A percentile compares a stretch with the other conserved stretches of the same genome.
These are phyloP conservation scores for Kingdonia uniflora DNA, from an alignment of 164 flowering plant species.

Conservation along the genomic window DNA sequence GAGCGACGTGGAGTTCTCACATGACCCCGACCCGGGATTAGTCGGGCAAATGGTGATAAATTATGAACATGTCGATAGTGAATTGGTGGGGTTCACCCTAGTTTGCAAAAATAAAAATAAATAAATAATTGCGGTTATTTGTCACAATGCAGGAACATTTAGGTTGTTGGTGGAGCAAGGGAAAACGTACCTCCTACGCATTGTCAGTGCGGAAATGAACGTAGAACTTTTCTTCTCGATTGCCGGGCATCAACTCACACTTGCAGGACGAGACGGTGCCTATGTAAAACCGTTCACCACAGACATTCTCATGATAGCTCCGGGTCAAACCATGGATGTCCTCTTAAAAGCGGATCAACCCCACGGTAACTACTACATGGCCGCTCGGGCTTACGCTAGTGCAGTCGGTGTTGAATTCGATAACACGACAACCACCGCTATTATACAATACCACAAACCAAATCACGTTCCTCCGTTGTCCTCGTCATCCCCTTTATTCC, in stretches of 20 bases:
- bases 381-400: slow-evolving; percentile 18
- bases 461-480: background rate
- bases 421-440: slow-evolving; percentile 22
- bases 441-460: background rate
- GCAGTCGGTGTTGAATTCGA: slow-evolving; percentile 3
- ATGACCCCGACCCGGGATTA: too few species aligned
- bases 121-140: too few species aligned
- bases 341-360: slow-evolving; percentile 17
- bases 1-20: too few species aligned
- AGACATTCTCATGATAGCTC: slow-evolving; percentile 1
- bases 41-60: too few species aligned
- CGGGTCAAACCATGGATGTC: slow-evolving; percentile 15
- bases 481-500: background rate
- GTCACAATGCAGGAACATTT: slow-evolving; percentile 26
- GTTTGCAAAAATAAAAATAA: too few species aligned
- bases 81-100: too few species aligned
- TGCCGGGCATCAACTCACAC: slow-evolving; percentile 9
- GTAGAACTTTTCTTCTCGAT: too few species aligned
- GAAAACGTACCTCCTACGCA: slow-evolving; percentile 29
- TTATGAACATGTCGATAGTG: too few species aligned
- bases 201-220: background rate
- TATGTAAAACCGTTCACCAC: slow-evolving; percentile 17
- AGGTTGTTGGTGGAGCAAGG: slow-evolving; percentile 20
- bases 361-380: slow-evolving; percentile 19
- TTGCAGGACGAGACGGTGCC: slow-evolving; percentile 17